Evolutionary conservation across 2,329 filamentous ascomycete genomes (phyloP).

Genomic region (Curvularia hawaiiensis): DNA sequence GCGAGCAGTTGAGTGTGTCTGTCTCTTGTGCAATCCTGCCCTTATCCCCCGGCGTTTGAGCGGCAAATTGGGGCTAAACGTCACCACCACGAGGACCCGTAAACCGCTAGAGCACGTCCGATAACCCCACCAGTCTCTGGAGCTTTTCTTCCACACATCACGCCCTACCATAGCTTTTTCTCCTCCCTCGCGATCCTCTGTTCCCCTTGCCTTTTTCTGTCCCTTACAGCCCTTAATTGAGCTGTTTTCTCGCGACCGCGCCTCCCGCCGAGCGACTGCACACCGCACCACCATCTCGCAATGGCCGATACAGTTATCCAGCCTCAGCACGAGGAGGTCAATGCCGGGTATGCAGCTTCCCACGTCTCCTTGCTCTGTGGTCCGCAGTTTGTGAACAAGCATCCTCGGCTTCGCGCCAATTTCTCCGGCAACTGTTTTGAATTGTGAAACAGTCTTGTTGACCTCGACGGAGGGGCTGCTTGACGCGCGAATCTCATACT

Average conservation of each 20-base stretch:
- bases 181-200: slow-evolving; percentile 19
- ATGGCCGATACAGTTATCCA: slow-evolving; percentile 58
- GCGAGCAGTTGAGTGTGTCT: slow-evolving; percentile 19
- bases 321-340: slow-evolving; percentile 51
- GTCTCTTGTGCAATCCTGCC: slow-evolving; percentile 15
- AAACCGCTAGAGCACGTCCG: slow-evolving; percentile 34
- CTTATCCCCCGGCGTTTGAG: slow-evolving; percentile 28
- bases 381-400: not conserved
- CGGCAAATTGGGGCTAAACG: slow-evolving; percentile 29
- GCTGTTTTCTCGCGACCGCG: slow-evolving; percentile 27
- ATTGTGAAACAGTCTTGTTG: not conserved
- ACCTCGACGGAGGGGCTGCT: slow-evolving; percentile 18
- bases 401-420: slow-evolving; percentile 6
- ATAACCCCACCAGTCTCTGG: slow-evolving; percentile 42
- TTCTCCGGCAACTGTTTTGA: slow-evolving; percentile 6
- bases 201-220: slow-evolving; percentile 11
- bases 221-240: slow-evolving; percentile 30
- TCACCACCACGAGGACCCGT: slow-evolving; percentile 36
- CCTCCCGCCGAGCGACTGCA: slow-evolving; percentile 27
- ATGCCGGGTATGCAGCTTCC: slow-evolving; percentile 51
- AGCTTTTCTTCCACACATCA: slow-evolving; percentile 40
- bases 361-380: not conserved
- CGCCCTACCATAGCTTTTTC: slow-evolving; percentile 34
- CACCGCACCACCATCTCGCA: slow-evolving; percentile 15
- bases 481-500: slow-evolving; percentile 9